Conservation (phyloP, 495 filamentous ascomycete genomes). For the Trichoderma virens region DNA sequence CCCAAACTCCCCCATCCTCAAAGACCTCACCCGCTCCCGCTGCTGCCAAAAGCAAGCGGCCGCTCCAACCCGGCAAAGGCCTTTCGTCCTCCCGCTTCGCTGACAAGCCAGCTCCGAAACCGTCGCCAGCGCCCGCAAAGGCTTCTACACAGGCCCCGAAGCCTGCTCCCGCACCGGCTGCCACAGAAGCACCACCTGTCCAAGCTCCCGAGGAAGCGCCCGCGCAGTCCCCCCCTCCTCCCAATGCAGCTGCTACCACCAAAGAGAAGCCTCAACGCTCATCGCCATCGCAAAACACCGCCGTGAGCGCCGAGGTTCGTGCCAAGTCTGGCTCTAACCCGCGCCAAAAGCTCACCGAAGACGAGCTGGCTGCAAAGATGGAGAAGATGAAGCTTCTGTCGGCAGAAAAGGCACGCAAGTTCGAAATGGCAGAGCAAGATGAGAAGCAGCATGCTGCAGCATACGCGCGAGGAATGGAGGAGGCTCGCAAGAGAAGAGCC, state of each 20-base stretch:
- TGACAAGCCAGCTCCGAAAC: conserved; percentile 12
- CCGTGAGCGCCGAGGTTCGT: conserved; percentile 23
- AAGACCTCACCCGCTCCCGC: conserved; percentile 6
- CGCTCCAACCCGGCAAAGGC: conserved; percentile 6
- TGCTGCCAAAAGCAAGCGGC: conserved; percentile 3
- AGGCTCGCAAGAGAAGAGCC: conserved; percentile 35
- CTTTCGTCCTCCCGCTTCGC: conserved; percentile 5
- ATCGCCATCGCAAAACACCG: conserved; percentile 21
- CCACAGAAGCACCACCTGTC: neutral
- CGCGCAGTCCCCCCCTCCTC: conserved; percentile 10
- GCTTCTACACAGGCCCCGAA: neutral
- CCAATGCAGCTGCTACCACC: neutral
- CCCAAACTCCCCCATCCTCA: conserved; percentile 9
- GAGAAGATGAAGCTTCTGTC: conserved; percentile 40
- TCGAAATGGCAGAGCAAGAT: conserved; percentile 44
- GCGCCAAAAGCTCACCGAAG: conserved; percentile 45
- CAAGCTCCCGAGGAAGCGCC: conserved; percentile 11
- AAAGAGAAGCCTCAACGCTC: conserved; percentile 12
- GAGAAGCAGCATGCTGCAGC: conserved; percentile 41
- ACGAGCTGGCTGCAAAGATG: conserved; percentile 44
- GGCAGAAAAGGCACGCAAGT: conserved; percentile 39
- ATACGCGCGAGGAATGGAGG: conserved; percentile 43
- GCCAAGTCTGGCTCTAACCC: conserved; percentile 40
- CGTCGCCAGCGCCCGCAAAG: neutral
- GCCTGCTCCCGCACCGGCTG: conserved; percentile 7